Percentiles rank a stretch among this genome's conserved stretches.
These are phyloP conservation scores for Clonostachys solani DNA, from an alignment of 2,329 filamentous ascomycete genomes.

Conservation along the genomic window DNA sequence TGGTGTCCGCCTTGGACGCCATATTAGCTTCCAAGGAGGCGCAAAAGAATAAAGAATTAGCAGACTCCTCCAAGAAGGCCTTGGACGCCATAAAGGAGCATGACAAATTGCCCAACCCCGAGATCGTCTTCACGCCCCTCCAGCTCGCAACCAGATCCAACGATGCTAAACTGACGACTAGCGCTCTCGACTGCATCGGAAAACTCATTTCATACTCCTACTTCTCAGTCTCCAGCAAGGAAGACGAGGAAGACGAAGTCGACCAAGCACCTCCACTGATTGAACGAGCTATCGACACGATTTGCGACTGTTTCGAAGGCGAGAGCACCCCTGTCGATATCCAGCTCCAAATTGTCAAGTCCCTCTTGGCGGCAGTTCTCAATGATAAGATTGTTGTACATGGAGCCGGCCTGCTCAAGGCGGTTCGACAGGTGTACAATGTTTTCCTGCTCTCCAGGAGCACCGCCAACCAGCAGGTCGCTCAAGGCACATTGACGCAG, in stretches of 20 bases:
- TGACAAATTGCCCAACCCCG: slow-evolving; percentile 81
- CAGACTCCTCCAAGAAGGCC: slow-evolving; percentile 76
- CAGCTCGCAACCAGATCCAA: slow-evolving; percentile 84
- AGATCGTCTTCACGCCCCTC: slow-evolving; percentile 86
- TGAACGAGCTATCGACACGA: slow-evolving; percentile 96
- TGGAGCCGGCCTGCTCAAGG: slow-evolving; percentile 91
- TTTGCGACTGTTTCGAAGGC: slow-evolving; percentile 98
- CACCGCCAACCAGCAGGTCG: slow-evolving; percentile 92
- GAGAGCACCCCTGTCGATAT: slow-evolving; percentile 90
- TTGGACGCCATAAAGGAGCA: slow-evolving; percentile 82
- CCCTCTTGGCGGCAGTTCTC: slow-evolving; percentile 86
- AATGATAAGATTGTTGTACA: slow-evolving; percentile 99
- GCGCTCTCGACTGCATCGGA: slow-evolving; percentile 93
- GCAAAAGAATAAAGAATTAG: slow-evolving; percentile 77
- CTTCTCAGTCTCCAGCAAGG: slow-evolving; percentile 69
- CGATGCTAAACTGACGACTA: slow-evolving; percentile 81
- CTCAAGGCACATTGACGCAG: slow-evolving; percentile 93
- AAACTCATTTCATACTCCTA: slow-evolving; percentile 99
- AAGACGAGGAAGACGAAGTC: slow-evolving; percentile 18
- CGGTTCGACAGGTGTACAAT: slow-evolving; percentile 97
- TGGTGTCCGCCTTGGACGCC: slow-evolving; percentile 86
- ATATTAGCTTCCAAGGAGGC: slow-evolving; percentile 92
- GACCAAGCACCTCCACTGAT: slow-evolving; percentile 65
- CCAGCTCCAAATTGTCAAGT: slow-evolving; percentile 98
- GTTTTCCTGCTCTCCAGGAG: slow-evolving; percentile 95